phyloP scores from a whole-genome alignment of 805 yeast species.

The Myxozyma geophila region DNA sequence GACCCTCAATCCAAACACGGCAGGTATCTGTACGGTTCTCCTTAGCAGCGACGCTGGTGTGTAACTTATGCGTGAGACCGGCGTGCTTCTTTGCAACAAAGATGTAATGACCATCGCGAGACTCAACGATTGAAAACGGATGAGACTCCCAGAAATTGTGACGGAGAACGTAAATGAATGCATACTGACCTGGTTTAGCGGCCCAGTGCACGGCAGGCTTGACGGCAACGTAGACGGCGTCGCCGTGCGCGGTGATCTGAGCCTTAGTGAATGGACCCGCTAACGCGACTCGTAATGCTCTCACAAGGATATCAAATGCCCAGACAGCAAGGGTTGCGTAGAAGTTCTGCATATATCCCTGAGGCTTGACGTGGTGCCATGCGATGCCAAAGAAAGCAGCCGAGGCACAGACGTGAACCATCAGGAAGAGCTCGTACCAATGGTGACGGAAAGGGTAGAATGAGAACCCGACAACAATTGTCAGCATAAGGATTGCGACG shows the following conservation, averaged over 20 bases:
- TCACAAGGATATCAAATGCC: conserved; percentile 65
- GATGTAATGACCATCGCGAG: conserved; percentile 20
- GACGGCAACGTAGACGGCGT: conserved; percentile 19
- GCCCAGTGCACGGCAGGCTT: conserved; percentile 22
- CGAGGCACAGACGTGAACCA: conserved; percentile 56
- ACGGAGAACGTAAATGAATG: conserved; percentile 31
- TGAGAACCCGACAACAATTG: conserved; percentile 50
- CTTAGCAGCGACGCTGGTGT: conserved; percentile 42
- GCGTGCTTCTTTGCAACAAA: conserved; percentile 24
- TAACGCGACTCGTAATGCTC: conserved; percentile 58
- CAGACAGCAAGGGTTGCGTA: conserved; percentile 67
- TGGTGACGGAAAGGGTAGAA: conserved; percentile 55
- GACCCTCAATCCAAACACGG: conserved; percentile 57
- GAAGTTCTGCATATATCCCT: conserved; percentile 56
- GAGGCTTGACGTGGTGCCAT: conserved; percentile 48
- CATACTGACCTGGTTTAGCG: conserved; percentile 37
- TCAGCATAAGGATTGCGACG: conserved; percentile 43
- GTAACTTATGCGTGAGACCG: conserved; percentile 22
- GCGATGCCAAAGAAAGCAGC: conserved; percentile 55
- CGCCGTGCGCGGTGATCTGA: conserved; percentile 38
- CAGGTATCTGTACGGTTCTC: conserved; percentile 31
- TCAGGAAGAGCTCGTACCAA: conserved; percentile 64
- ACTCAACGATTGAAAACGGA: conserved; percentile 27
- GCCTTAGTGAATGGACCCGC: conserved; percentile 55
- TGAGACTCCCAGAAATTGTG: conserved; percentile 35